phyloP scores from a whole-genome alignment of 768 basidiomycete species.

The Trametes punicea region DNA sequence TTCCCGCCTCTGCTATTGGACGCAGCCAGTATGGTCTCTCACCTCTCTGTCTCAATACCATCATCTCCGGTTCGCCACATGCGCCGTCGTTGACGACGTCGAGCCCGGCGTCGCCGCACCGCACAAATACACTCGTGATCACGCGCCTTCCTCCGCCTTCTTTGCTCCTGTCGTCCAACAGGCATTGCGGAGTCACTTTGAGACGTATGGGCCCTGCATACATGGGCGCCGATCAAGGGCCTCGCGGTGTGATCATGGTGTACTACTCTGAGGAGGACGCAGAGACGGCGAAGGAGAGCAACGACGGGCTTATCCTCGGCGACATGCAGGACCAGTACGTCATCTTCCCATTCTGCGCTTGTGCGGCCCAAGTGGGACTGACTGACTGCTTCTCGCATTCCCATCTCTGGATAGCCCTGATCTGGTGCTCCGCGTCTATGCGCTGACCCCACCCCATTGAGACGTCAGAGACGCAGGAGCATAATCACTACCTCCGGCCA shows the following conservation, averaged over 20 bases:
- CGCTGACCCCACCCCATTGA: slow-evolving; percentile 65
- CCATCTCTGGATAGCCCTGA: slow-evolving; percentile 44
- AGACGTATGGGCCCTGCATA: slow-evolving; percentile 74
- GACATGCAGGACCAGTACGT: slow-evolving; percentile 50
- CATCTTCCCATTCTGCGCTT: slow-evolving; percentile 3
- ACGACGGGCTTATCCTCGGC: slow-evolving; percentile 63
- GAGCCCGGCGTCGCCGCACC: slow-evolving; percentile 21
- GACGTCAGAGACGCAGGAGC: slow-evolving; percentile 25
- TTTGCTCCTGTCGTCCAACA: slow-evolving; percentile 70
- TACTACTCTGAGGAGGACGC: slow-evolving; percentile 63
- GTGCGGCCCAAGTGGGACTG: neutral
- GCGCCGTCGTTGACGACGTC: slow-evolving; percentile 20
- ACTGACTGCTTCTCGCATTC: neutral
- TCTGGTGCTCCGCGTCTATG: slow-evolving; percentile 64
- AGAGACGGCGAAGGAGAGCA: slow-evolving; percentile 60
- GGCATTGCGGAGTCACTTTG: slow-evolving; percentile 70
- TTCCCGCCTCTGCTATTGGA: too few species aligned
- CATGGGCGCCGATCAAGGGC: slow-evolving; percentile 84
- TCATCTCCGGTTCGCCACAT: slow-evolving; percentile 11
- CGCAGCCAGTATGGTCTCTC: slow-evolving; percentile 7
- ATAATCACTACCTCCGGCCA: slow-evolving; percentile 60
- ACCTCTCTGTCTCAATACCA: slow-evolving; percentile 12
- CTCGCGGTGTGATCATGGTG: slow-evolving; percentile 83
- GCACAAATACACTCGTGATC: slow-evolving; percentile 84
- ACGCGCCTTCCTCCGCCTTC: slow-evolving; percentile 72